Evolutionary conservation across 352 stramenopile genomes (phyloP).

Genomic region (Pythium sp.): DNA sequence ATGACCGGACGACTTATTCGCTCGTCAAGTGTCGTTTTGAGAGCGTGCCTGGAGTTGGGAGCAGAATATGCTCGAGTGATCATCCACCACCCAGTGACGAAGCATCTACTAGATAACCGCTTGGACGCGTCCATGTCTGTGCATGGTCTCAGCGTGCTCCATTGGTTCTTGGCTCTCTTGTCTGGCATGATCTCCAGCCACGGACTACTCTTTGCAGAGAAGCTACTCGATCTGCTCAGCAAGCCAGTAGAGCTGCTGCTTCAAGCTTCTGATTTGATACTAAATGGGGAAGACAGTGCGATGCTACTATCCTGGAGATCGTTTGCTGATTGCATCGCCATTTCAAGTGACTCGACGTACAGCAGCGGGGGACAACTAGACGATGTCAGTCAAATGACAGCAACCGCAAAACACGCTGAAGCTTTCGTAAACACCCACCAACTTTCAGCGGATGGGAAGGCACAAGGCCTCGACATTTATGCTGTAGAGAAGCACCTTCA

Average conservation of each 20-base stretch:
- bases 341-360: not conserved
- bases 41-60: slow-evolving; percentile 20
- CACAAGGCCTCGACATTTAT: not conserved
- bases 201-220: slow-evolving; percentile 24
- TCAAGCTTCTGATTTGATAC: not conserved
- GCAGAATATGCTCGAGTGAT: slow-evolving; percentile 21
- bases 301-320: not conserved
- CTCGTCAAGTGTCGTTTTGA: slow-evolving; percentile 22
- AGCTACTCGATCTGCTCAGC: slow-evolving; percentile 13
- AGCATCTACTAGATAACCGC: slow-evolving; percentile 8
- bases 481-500: not conserved
- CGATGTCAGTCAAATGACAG: slow-evolving; percentile 7
- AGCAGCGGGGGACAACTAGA: slow-evolving; percentile 3
- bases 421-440: not conserved
- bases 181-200: slow-evolving; percentile 16
- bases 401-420: not conserved
- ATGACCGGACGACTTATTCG: slow-evolving; percentile 16
- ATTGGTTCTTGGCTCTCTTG: slow-evolving; percentile 25
- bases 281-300: not conserved
- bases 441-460: not conserved
- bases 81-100: slow-evolving; percentile 22
- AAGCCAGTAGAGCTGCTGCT: slow-evolving; percentile 14
- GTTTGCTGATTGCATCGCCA: slow-evolving; percentile 8
- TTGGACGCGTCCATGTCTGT: not conserved
- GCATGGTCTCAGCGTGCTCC: not conserved